Base-by-base conservation (phyloP, 306 rosid genomes). In the Prunus padus region DNA sequence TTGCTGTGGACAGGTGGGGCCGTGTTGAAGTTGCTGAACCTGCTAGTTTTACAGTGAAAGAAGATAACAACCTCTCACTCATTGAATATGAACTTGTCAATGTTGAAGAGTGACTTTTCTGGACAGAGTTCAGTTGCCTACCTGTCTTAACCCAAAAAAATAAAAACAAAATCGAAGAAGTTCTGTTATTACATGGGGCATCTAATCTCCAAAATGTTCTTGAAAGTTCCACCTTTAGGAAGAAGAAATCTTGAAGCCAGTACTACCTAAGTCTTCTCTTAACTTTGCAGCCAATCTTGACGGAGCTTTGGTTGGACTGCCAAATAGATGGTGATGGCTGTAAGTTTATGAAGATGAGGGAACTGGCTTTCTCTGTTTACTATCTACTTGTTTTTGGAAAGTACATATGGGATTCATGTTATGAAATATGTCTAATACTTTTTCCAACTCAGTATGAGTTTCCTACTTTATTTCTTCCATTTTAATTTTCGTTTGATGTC, bases 241-340 rank as follows among this genome's bases (percentile, higher is more conserved):
- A 72, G 77, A 86, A 75, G 80, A 85, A 84, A 79, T 81, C 84
- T 73, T 79, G 87, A 85, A 79, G 90, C 88, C 82, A 74, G 80
- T 86, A 55, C 71, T 77, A 65, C 86, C 69, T 20, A 25, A 65
- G 82, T 81, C 81, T 79, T 81, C 75, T 83, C 75, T 75, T 77
- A 85, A 82, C 76, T 82, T 68, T 67, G 91, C 87, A 69, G 86
- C 78, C 70, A 30, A 54, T 66, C 45, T 25, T 59, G 76, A 84
- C 71, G 82, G 76, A 71, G 82, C 83, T 75, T 84, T 74, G 82
- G 81, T 82, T 74, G 80, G 72, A 82, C 78, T 82, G 63, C 85
- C 76, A 60, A 69, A 78, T 54, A 66, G 81, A 69, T 85, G 80
- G 76, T 80, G 59, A 76, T 59, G 82, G 85, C 79, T 78, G 81